phyloP scores from a whole-genome alignment of 768 basidiomycete species.

The Coprinellus aureogranulatus region DNA sequence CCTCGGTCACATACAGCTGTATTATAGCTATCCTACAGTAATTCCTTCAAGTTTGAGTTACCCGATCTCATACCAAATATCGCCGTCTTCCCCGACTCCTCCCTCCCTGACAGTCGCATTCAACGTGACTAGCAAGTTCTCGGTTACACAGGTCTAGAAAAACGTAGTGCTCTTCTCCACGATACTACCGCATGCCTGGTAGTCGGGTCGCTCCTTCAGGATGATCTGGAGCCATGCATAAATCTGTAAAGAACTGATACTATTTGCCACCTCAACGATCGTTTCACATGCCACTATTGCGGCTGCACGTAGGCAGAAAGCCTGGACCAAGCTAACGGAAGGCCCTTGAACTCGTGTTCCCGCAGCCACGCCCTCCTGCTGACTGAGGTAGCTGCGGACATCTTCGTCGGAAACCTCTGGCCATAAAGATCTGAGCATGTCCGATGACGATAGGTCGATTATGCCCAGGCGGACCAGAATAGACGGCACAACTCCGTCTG shows the following conservation, averaged over 20 bases:
- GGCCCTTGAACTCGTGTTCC: conserved; percentile 30
- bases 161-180: conserved; percentile 64
- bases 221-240: conserved; percentile 84
- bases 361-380: conserved; percentile 13
- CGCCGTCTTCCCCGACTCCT: no score
- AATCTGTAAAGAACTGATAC: conserved; percentile 56
- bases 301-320: conserved; percentile 73
- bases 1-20: no score
- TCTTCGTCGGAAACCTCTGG: conserved; percentile 38
- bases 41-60: no score
- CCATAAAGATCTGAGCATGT: conserved; percentile 47
- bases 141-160: no score
- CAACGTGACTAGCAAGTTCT: no score
- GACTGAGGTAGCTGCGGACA: conserved; percentile 41
- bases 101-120: no score
- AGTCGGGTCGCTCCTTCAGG: conserved; percentile 75
- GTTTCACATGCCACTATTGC: conserved; percentile 77
- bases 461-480: conserved; percentile 75
- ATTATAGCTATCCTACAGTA: no score
- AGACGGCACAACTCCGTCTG: conserved; percentile 85
- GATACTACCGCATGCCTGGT: conserved; percentile 63
- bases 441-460: conserved; percentile 58
- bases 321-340: conserved; percentile 54
- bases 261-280: conserved; percentile 56
- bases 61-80: no score